phyloP scores from a whole-genome alignment of 495 filamentous ascomycete genomes.

The Aspergillus heteromorphus region DNA sequence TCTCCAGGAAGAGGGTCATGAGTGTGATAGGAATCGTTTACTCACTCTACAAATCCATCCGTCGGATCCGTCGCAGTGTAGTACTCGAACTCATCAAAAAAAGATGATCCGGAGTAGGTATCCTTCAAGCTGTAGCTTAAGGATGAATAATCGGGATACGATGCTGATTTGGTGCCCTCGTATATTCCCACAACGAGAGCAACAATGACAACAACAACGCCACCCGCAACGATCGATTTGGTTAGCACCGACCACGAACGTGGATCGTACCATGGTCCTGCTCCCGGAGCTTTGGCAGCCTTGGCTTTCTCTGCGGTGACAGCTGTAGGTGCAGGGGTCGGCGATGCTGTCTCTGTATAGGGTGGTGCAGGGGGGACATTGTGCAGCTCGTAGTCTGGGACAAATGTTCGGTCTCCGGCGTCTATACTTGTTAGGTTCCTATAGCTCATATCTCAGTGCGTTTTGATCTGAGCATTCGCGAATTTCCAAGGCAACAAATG shows the following conservation, averaged over 20 bases:
- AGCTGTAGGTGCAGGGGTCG: background rate
- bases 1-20: background rate
- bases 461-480: background rate
- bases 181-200: conserved; percentile 50
- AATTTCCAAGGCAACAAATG: background rate
- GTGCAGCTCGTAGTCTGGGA: background rate
- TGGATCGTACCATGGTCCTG: conserved; percentile 43
- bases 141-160: conserved; percentile 49
- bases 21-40: background rate
- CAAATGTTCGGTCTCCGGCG: background rate
- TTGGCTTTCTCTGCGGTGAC: background rate
- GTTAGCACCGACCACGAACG: conserved; percentile 44
- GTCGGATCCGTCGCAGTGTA: conserved; percentile 49
- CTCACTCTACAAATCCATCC: conserved; percentile 45
- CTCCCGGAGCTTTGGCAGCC: background rate
- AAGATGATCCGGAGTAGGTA: conserved; percentile 41
- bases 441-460: background rate
- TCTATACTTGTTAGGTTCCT: background rate
- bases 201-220: conserved; percentile 38
- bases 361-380: background rate
- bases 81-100: conserved; percentile 51
- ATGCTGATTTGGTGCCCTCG: conserved; percentile 40
- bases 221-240: conserved; percentile 33
- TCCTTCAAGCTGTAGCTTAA: conserved; percentile 47
- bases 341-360: background rate